Conservation (phyloP, 2,329 filamentous ascomycete genomes). For the Hypoxylon sp. region DNA sequence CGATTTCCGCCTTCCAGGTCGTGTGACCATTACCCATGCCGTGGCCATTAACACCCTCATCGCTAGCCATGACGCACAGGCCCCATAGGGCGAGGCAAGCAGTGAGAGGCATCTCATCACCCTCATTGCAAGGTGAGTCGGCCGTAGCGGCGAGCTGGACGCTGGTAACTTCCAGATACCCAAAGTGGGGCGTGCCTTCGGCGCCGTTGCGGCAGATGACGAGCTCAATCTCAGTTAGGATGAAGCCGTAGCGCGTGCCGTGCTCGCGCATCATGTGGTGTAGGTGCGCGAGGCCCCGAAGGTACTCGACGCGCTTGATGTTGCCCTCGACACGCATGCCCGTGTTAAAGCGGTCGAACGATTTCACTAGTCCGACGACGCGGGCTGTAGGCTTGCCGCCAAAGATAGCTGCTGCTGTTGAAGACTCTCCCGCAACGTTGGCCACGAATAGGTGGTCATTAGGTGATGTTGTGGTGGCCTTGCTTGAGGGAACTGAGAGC, state of each 20-base stretch:
- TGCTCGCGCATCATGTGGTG: slow-evolving; percentile 95
- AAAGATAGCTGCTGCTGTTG: slow-evolving; percentile 66
- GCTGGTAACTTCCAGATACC: slow-evolving; percentile 82
- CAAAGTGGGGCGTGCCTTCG: slow-evolving; percentile 82
- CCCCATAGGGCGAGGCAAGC: slow-evolving; percentile 83
- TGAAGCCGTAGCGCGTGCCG: slow-evolving; percentile 93
- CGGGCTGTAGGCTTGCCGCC: slow-evolving; percentile 62
- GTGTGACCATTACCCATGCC: slow-evolving; percentile 65
- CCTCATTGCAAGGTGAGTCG: slow-evolving; percentile 35
- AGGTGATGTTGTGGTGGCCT: slow-evolving; percentile 52
- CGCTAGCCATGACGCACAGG: slow-evolving; percentile 77
- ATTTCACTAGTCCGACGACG: slow-evolving; percentile 80
- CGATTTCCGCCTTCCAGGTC: slow-evolving; percentile 78
- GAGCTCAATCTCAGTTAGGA: slow-evolving; percentile 95
- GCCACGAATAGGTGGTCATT: slow-evolving; percentile 75
- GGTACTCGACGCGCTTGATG: slow-evolving; percentile 88
- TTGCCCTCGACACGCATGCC: slow-evolving; percentile 90
- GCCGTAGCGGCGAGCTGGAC: slow-evolving; percentile 66
- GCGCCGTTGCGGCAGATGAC: slow-evolving; percentile 87
- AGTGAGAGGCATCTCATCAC: slow-evolving; percentile 67
- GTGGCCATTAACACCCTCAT: slow-evolving; percentile 71
- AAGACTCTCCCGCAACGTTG: slow-evolving; percentile 69
- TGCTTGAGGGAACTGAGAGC: slow-evolving; percentile 60
- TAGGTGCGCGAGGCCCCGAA: slow-evolving; percentile 85
- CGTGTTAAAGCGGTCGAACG: slow-evolving; percentile 94